Evolutionary conservation across 2,329 filamentous ascomycete genomes (phyloP), one percentile per base, ranked within the genome.

Genomic region (Parastagonospora nodorum): DNA sequence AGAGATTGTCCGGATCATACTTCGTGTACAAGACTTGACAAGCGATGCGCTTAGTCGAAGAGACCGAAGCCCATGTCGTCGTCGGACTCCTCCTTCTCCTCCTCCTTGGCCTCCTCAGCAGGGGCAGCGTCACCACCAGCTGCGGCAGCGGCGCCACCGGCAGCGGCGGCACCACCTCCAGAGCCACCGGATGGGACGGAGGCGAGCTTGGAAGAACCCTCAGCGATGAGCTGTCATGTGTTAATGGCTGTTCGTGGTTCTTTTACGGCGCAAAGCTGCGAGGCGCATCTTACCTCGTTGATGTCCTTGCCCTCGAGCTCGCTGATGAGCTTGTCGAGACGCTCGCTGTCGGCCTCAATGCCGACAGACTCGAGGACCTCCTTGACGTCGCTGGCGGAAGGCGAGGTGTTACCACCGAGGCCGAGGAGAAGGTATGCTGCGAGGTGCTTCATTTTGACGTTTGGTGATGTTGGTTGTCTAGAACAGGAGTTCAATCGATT

Each of bases 401-500:
- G 94, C 63, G 87, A 86, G 82, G 84, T 78, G 86, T 97, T 97
- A 82, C 94, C 94, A 78, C 85, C 93, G 71, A 97, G 89, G 82
- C 83, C 82, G 80, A 97, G 90, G 77, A 99, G 93, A 76, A 99
- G 92, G 87, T 96, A 97, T 78, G 94, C 93, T 78, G 94, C 94
- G 84, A 99, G 89, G 84, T 97, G 88, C 92, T 99, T 97, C 94
- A 99, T 97, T 91, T 88, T 96, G 78, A 75, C 69, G 68, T 58
- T 63, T 47, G 61, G 53, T 57, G 42, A 43, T 52, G 50, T 59
- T 38, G 47, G 54, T 52, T 46, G 57, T 49, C 51, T 63, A 68
- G 86, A 92, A 92, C 89, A 88, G 83, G 89, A 92, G 89, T 88
- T 83, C 93, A 97, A 97, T 97, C 93, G 87, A 88, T 96, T 97